phyloP scores from a whole-genome alignment of 148 eudicot genomes.

The Polygonum aviculare region DNA sequence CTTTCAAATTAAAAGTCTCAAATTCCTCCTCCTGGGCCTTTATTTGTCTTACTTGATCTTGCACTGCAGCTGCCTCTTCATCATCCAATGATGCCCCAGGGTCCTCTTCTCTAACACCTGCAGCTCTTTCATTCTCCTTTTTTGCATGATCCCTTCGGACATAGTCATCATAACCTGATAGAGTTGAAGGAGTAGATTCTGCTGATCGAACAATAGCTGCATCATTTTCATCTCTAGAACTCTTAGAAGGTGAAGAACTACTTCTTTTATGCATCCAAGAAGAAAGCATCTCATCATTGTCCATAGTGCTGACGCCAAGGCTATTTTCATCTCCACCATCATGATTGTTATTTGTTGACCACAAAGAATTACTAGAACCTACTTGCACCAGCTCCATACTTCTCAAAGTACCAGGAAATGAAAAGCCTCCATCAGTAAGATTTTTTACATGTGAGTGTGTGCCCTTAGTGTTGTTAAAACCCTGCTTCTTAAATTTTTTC shows the following conservation, averaged over 20 bases:
- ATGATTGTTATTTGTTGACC: constrained; percentile 44
- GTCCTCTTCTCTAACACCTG: constrained; percentile 53
- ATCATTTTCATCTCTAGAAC: constrained; percentile 57
- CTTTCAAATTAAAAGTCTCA: constrained; percentile 88
- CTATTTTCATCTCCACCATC: constrained; percentile 34
- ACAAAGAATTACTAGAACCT: constrained; percentile 46
- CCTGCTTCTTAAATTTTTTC: constrained; percentile 27
- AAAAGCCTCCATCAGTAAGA: constrained; percentile 57
- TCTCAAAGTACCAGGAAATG: constrained; percentile 67
- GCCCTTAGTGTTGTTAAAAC: constrained; percentile 34
- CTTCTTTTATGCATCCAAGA: constrained; percentile 68
- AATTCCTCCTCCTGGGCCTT: constrained; percentile 97
- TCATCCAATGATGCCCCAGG: constrained; percentile 70
- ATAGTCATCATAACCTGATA: constrained; percentile 68
- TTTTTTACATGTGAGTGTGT: constrained; percentile 28
- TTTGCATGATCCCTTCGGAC: constrained; percentile 43
- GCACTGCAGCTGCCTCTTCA: constrained; percentile 98
- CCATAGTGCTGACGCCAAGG: constrained; percentile 21
- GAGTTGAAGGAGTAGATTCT: constrained; percentile 69
- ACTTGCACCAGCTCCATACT: constrained; percentile 40
- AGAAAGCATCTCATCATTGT: constrained; percentile 51
- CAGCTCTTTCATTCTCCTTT: constrained; percentile 34
- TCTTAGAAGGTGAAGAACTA: constrained; percentile 66
- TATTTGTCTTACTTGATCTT: constrained; percentile 97
- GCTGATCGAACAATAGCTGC: constrained; percentile 47